Base-by-base conservation (phyloP, 1,284 basidiomycete genomes). In the Ceratorhiza oryzae-sativae region DNA sequence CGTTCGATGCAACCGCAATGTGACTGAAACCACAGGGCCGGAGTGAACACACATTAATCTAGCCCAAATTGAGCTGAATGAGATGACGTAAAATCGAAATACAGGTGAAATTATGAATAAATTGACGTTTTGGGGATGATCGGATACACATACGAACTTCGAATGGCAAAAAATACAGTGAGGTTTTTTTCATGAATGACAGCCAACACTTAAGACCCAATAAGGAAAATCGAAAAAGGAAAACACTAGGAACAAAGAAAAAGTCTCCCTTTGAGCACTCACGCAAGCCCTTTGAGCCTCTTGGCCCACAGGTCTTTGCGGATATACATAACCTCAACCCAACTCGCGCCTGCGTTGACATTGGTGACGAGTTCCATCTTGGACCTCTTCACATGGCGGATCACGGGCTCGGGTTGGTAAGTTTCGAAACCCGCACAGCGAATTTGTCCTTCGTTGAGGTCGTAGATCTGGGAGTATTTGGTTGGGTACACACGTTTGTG, bases 361-460 rank as follows among this genome's bases (percentile, higher is more conserved):
- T 49, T 53, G n/a, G 62, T 65, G 27, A 65, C 32, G 62, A 65
- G 62, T 46, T 65, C 62, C 46, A 65, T 51, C 34, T 65, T 65
- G 36, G 62, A 65, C 10, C 62, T 46, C 10, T 46, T 46, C 5
- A 65, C 36, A 34, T 46, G 62, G 25, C 34, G 13, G 48, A 65
- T 34, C 8, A 65, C 4, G n/a, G 62, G 62, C 34, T 51, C 4
- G 48, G 42, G 42, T 20, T 41, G 12, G 20, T 65, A 41, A 20
- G 45, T 23, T 34, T 65, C 62, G 41, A 65, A 65, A 18, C 62
- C 62, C 13, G 62, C 62, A 27, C 46, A 65, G 10, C 32, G 62
- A 20, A 65, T 41, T 13, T 53, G 62, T 6, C 62, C 62, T 27
- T 65, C 48, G 9, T 2, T 27, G 25, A 41, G 23, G 13, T 34